Base-by-base conservation (phyloP, 139 green algal species). In the Tetraselmis striata region DNA sequence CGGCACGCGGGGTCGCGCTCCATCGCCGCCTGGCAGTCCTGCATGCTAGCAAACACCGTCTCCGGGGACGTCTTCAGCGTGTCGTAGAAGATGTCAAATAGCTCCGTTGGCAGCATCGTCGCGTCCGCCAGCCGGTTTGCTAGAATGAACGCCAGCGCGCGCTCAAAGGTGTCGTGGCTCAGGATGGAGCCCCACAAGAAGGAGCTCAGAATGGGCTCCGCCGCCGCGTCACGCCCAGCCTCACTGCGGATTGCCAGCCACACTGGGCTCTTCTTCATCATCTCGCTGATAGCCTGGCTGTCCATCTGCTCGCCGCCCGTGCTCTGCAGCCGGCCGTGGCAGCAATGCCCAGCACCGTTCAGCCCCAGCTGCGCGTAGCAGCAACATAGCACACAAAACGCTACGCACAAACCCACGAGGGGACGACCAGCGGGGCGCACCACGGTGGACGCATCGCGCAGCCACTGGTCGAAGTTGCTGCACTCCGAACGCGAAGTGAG, bases 1-100 rank as follows among this genome's bases (percentile, higher is more conserved):
- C 77, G 78, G 87, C 90, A 97, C 0, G 93, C 87, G 0, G 94
- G 94, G 83, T 97, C 93, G 77, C 91, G 88, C 32, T 79, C 76
- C 28, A 79, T 32, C 2, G 76, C 76, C 28, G 76, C 76, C n/a
- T 45, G 18, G 2, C 28, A 27, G 29, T 79, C 76, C 28, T 25
- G 18, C 76, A 28, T 28, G 2, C n/a, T 29, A 22, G 76, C 76
- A 25, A 59, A 32, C n/a, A 25, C n/a, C 28, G 29, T 29, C 28
- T 32, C 28, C 28, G 28, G n/a, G 22, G 18, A 27, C 28, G 28
- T 2, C n/a, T 29, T 28, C 28, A 79, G 76, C 23, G 29, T 32
- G 27, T 45, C 59, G 76, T 85, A 79, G 67, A 89, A 89, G 32
- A 86, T 79, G 24, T 86, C 85, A 31, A 85, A 84, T 18, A 85